Evolutionary conservation across 1,284 basidiomycete species (phyloP).

Genomic region (Ceratobasidium sp.): DNA sequence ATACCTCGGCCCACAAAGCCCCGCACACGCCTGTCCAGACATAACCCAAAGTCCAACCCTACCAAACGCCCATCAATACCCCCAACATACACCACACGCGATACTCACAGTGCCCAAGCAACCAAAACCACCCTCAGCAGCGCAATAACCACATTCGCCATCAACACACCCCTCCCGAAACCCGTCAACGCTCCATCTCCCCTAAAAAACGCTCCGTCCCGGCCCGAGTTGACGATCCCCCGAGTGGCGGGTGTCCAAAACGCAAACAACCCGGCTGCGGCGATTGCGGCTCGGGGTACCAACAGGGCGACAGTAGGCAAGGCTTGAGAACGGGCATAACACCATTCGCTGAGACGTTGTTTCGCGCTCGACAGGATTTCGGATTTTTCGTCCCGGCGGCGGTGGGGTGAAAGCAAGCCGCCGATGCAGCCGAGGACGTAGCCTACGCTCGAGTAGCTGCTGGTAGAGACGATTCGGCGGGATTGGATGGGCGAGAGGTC

Average conservation of each 20-base stretch:
- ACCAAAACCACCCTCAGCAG: constrained; percentile 71
- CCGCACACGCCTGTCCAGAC: constrained; percentile 74
- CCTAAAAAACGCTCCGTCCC: constrained; percentile 75
- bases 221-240: too few relatives aligned
- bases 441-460: too few relatives aligned
- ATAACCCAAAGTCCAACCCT: constrained; percentile 77
- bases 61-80: neutral
- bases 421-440: too few relatives aligned
- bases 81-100: constrained; percentile 5
- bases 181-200: constrained; percentile 67
- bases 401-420: too few relatives aligned
- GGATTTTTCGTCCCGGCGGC: too few relatives aligned
- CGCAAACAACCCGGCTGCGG: constrained; percentile 68
- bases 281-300: constrained; percentile 78
- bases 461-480: too few relatives aligned
- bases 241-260: constrained; percentile 62
- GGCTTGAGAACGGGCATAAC: constrained; percentile 80
- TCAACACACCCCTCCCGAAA: constrained; percentile 75
- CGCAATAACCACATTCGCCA: constrained; percentile 76
- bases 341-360: too few relatives aligned
- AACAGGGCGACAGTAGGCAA: constrained; percentile 75
- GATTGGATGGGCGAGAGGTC: constrained; percentile 42
- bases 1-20: constrained; percentile 79
- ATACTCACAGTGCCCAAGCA: constrained; percentile 63
- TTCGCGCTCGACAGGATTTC: too few relatives aligned